Evolutionary conservation across 169 alveolate genomes (phyloP).

Genomic region (Plasmodium inui): DNA sequence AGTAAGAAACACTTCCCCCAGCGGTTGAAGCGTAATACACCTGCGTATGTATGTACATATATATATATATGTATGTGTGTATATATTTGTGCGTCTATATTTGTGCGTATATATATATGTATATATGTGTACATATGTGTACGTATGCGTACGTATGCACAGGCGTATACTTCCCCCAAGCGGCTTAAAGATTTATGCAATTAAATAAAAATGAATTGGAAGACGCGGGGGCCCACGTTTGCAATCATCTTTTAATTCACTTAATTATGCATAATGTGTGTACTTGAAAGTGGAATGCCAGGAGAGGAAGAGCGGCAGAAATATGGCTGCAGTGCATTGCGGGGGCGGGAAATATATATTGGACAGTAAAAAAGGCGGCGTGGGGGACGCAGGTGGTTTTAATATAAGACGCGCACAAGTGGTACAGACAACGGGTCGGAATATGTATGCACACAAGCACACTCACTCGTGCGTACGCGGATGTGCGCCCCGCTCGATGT

Average conservation of each 20-base stretch:
- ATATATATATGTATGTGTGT: background rate
- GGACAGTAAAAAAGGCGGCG: background rate
- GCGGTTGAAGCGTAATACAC: background rate
- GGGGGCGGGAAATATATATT: slow-evolving; percentile 3
- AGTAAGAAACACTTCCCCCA: background rate
- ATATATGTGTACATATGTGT: too few relatives aligned
- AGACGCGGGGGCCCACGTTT: background rate
- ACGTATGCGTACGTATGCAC: background rate
- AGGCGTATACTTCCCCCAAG: background rate
- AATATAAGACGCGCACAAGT: background rate
- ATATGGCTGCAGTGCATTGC: background rate
- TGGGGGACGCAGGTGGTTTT: background rate
- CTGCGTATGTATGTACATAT: slow-evolving; percentile 3
- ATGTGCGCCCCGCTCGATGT: background rate
- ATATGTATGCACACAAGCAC: background rate
- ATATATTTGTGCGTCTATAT: background rate
- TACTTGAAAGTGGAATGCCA: slow-evolving; percentile 33
- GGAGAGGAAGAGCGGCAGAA: background rate
- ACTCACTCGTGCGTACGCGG: background rate
- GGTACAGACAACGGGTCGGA: background rate
- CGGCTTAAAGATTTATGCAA: slow-evolving; percentile 45
- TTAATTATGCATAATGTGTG: slow-evolving; percentile 35
- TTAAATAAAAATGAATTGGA: slow-evolving; percentile 1
- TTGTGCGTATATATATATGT: background rate
- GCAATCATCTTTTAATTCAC: slow-evolving; percentile 3